Evolutionary conservation across 2,329 filamentous ascomycete genomes (phyloP).

Genomic region (Verticillium isaacii): DNA sequence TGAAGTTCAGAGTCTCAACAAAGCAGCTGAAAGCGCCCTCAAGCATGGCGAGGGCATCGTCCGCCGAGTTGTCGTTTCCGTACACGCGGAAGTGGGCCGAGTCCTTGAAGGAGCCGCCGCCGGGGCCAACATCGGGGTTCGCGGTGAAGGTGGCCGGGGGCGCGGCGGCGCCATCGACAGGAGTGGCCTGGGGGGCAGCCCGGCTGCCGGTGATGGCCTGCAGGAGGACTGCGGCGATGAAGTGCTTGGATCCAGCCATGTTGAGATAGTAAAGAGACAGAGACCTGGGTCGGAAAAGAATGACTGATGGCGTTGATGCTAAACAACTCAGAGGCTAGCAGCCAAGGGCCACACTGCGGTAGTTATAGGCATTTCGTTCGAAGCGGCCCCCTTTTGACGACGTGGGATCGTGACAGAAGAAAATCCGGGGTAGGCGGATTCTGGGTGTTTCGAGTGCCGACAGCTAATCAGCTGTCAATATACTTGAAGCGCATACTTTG

Average conservation of each 20-base stretch:
- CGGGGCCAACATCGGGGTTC: slow-evolving; percentile 25
- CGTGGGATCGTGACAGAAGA: background rate
- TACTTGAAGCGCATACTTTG: background rate
- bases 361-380: background rate
- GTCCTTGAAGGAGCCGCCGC: slow-evolving; percentile 24
- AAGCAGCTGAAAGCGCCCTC: slow-evolving; percentile 41
- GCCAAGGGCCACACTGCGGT: background rate
- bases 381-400: background rate
- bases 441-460: background rate
- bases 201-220: slow-evolving; percentile 1
- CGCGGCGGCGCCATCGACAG: slow-evolving; percentile 23
- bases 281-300: background rate
- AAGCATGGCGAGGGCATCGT: slow-evolving; percentile 30
- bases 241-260: slow-evolving; percentile 1
- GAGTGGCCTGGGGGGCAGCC: background rate
- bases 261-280: background rate
- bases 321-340: background rate
- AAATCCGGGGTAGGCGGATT: background rate
- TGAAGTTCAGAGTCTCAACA: slow-evolving; percentile 29
- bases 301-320: background rate
- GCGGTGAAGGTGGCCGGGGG: slow-evolving; percentile 20
- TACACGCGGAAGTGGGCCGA: slow-evolving; percentile 37
- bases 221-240: slow-evolving; percentile 1
- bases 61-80: slow-evolving; percentile 16
- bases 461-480: background rate